phyloP scores from a whole-genome alignment of 2,329 filamentous ascomycete species.

The Cercospora sp. region DNA sequence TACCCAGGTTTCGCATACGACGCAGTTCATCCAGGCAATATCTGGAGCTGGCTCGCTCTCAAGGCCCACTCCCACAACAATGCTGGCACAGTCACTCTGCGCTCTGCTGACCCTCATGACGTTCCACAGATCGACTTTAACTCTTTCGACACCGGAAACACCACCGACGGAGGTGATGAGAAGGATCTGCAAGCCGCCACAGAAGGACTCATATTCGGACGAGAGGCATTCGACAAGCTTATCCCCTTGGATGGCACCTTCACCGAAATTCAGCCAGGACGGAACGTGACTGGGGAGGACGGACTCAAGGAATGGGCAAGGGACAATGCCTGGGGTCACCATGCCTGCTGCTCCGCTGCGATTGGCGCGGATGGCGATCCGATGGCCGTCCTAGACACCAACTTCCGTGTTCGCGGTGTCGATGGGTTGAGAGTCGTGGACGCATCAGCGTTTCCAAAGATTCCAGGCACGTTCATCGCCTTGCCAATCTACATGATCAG shows the following conservation, averaged over 20 bases:
- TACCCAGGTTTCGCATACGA: constrained; percentile 56
- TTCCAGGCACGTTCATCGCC: constrained; percentile 56
- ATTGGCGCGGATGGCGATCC: constrained; percentile 58
- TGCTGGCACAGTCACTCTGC: constrained; percentile 61
- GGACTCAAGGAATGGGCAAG: constrained; percentile 52
- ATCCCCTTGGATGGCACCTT: constrained; percentile 48
- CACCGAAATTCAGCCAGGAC: constrained; percentile 47
- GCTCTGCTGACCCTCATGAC: constrained; percentile 63
- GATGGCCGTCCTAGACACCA: constrained; percentile 57
- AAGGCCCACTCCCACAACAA: constrained; percentile 65
- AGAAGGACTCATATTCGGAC: constrained; percentile 57
- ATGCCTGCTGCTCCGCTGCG: constrained; percentile 56
- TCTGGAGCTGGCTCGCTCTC: constrained; percentile 55
- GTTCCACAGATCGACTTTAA: constrained; percentile 64
- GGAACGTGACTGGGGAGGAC: constrained; percentile 45
- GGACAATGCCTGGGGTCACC: constrained; percentile 58
- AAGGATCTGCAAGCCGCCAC: constrained; percentile 53
- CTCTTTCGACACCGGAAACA: constrained; percentile 55
- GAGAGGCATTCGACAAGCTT: constrained; percentile 40
- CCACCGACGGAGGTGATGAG: constrained; percentile 42
- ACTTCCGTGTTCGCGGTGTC: constrained; percentile 60
- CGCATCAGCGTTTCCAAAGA: constrained; percentile 58
- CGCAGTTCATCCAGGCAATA: constrained; percentile 46
- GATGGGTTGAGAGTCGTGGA: constrained; percentile 61
- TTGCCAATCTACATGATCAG: constrained; percentile 57